phyloP scores from a whole-genome alignment of 2,329 filamentous ascomycete genomes.

The Aureobasidium pullulans region DNA sequence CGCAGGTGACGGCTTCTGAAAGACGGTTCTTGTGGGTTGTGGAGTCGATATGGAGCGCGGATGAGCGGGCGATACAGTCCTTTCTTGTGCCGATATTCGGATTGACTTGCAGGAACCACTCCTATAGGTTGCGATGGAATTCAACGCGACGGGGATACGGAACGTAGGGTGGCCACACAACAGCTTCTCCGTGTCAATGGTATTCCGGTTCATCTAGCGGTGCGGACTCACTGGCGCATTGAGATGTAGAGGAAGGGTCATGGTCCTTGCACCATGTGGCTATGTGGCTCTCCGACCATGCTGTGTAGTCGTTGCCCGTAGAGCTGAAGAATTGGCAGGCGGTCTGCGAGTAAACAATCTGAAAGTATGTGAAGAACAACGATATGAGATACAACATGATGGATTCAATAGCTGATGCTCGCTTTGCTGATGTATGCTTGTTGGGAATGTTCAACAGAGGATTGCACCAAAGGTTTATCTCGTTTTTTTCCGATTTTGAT shows the following conservation, averaged over 20 bases:
- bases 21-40: neutral
- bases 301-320: neutral
- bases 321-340: slow-evolving; percentile 4
- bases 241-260: slow-evolving; percentile 7
- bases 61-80: slow-evolving; percentile 11
- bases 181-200: neutral
- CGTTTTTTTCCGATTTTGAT: neutral
- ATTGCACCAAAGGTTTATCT: too few species aligned
- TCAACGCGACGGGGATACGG: neutral
- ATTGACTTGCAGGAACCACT: neutral
- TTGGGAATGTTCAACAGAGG: neutral
- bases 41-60: slow-evolving; percentile 1
- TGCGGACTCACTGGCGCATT: slow-evolving; percentile 9
- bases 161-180: neutral
- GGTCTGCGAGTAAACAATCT: neutral
- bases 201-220: too few species aligned
- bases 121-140: neutral
- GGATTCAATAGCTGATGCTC: neutral
- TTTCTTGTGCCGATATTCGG: neutral
- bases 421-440: neutral
- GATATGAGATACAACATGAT: slow-evolving; percentile 2
- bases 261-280: slow-evolving; percentile 12
- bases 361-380: neutral
- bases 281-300: slow-evolving; percentile 1
- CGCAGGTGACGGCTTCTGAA: slow-evolving; percentile 9